Base-by-base conservation (phyloP, 345 rosid species). In the Alliaria petiolata region DNA sequence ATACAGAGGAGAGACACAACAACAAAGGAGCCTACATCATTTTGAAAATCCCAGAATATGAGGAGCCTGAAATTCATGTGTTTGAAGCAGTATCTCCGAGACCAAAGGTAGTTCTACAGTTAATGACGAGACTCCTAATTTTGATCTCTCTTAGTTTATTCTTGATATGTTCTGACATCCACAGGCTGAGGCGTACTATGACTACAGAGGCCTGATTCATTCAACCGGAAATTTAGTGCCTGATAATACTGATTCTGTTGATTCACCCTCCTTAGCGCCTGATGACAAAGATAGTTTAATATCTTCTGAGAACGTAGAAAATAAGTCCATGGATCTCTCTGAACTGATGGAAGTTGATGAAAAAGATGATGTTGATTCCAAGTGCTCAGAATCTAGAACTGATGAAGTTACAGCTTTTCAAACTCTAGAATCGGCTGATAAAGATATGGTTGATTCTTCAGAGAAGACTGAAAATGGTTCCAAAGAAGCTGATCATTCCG, bases 1-100 rank as follows among this genome's bases (percentile, higher is more conserved):
- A 71, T 13, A 77, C 80, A 36, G 80, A 71, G 62, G 73, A 71
- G 45, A 65, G 76, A 49, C 53, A 7, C 45, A 71, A 52, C 69
- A 77, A 64, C 39, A 77, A 71, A 77, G 80, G 59, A n/a, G 80
- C 72, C 38, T 77, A 77, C 80, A 58, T 77, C 50, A 59, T 71
- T 39, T 51, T 77, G 62, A 77, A 66, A 34, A 70, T 71, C 0
- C 80, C 80, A 0, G 72, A 77, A n/a, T 60, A 20, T 36, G 77
- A 65, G 51, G 80, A 77, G 47, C 77, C 72, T 65, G 66, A 77
- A 63, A 49, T 77, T 60, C 73, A 77, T 36, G 57, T 62, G 42
- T 53, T 77, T 6, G 77, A 77, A 58, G 80, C 80, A 58, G 79
- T 69, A 39, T 40, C 80, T 66, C 73, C 72, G 25, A 71, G 72